These are phyloP conservation scores for Epichloe brachyelytri DNA, from an alignment of 2,329 filamentous ascomycete genomes.

Conservation along the genomic window DNA sequence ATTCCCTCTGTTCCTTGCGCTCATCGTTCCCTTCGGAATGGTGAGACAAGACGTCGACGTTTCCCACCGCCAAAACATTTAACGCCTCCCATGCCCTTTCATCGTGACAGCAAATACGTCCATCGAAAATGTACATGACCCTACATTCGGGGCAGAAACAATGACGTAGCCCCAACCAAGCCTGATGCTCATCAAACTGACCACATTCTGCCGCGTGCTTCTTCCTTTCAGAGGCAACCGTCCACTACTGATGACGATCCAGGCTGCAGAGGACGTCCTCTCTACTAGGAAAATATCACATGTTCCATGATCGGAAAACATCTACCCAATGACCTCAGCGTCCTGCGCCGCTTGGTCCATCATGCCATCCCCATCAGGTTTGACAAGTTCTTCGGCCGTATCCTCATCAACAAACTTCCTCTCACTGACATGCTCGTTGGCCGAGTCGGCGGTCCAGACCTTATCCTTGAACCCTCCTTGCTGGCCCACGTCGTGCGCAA, in stretches of 20 bases:
- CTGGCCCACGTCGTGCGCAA: slow-evolving; percentile 86
- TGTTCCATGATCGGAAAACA: neutral
- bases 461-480: slow-evolving; percentile 75
- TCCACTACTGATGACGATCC: neutral
- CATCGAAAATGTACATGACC: slow-evolving; percentile 10
- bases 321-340: slow-evolving; percentile 23
- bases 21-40: too few species aligned
- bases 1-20: neutral
- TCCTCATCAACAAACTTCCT: slow-evolving; percentile 71
- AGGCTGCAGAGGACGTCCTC: neutral
- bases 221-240: neutral
- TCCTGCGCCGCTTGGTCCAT: slow-evolving; percentile 26
- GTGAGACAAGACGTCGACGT: neutral
- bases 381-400: slow-evolving; percentile 57
- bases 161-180: neutral
- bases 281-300: neutral
- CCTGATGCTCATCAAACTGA: neutral
- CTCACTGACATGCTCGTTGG: slow-evolving; percentile 64
- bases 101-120: slow-evolving; percentile 8
- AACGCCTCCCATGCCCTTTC: slow-evolving; percentile 10
- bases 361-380: slow-evolving; percentile 36
- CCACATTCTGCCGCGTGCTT: neutral
- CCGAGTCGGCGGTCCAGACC: slow-evolving; percentile 63
- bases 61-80: neutral
- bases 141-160: neutral